Percentiles rank a stretch among this genome's conserved stretches.
These are phyloP conservation scores for Neolentinus lepideus DNA, from an alignment of 1,284 basidiomycete genomes.

Conservation along the genomic window DNA sequence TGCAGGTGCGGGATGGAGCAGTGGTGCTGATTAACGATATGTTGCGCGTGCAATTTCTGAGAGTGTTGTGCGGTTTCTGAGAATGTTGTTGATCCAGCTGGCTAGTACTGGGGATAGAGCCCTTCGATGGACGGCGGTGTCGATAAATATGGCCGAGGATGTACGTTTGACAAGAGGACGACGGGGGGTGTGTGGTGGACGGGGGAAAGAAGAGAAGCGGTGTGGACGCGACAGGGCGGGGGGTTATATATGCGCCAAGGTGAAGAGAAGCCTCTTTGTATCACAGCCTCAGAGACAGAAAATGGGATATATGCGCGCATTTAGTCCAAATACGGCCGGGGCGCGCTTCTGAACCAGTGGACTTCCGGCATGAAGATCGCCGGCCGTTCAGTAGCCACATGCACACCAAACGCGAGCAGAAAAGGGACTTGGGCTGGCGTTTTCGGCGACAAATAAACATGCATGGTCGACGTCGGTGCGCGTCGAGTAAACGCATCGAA, in stretches of 20 bases:
- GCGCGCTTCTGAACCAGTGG: neutral
- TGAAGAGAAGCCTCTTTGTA: neutral
- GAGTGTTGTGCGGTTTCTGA: neutral
- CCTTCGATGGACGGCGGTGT: neutral
- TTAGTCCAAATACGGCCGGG: neutral
- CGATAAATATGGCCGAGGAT: neutral
- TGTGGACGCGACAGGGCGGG: neutral
- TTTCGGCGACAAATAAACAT: neutral
- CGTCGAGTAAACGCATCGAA: too few species aligned
- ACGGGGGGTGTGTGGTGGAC: neutral
- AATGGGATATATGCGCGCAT: neutral
- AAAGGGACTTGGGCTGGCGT: neutral
- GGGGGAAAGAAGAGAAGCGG: neutral
- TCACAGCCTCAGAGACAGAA: neutral
- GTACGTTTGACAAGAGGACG: neutral
- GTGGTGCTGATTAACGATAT: neutral
- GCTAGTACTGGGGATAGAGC: neutral
- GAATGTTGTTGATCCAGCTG: neutral
- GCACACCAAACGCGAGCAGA: neutral
- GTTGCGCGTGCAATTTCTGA: neutral
- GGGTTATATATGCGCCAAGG: neutral
- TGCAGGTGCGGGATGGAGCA: neutral
- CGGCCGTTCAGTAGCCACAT: neutral
- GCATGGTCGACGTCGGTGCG: too few species aligned
- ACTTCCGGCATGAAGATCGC: neutral